phyloP scores from a whole-genome alignment of 2,329 filamentous ascomycete genomes.

The Alternaria hordeiaustralica region DNA sequence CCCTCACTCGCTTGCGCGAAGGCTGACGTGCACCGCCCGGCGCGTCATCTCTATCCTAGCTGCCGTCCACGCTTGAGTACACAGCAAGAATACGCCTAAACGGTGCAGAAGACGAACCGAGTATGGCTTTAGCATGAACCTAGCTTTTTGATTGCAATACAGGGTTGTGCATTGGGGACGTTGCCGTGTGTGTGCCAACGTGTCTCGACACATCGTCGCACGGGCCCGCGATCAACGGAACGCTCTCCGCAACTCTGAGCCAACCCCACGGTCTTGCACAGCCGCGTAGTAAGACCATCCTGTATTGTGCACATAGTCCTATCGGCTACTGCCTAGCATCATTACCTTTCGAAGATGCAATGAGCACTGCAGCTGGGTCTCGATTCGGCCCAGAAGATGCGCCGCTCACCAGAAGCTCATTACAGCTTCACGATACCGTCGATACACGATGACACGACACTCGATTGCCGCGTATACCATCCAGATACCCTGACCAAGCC shows the following conservation, averaged over 20 bases:
- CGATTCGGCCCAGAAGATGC: conserved; percentile 32
- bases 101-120: no score
- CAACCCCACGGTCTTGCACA: conserved; percentile 5
- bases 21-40: neutral
- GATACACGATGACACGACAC: conserved; percentile 74
- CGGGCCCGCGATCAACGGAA: neutral
- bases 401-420: conserved; percentile 38
- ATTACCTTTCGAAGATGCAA: conserved; percentile 25
- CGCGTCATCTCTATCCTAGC: neutral
- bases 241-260: neutral
- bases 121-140: no score
- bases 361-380: conserved; percentile 31
- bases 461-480: conserved; percentile 86
- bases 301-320: neutral
- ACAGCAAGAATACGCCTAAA: no score
- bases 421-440: conserved; percentile 81
- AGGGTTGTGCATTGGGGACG: neutral
- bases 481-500: conserved; percentile 33
- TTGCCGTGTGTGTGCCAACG: neutral
- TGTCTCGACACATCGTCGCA: neutral
- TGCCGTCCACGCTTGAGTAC: neutral
- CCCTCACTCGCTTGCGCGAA: neutral
- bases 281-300: neutral
- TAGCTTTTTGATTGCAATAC: no score
- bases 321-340: neutral